Conservation (phyloP, 2,329 filamentous ascomycete species). For the Pestalotiopsis sp. region DNA sequence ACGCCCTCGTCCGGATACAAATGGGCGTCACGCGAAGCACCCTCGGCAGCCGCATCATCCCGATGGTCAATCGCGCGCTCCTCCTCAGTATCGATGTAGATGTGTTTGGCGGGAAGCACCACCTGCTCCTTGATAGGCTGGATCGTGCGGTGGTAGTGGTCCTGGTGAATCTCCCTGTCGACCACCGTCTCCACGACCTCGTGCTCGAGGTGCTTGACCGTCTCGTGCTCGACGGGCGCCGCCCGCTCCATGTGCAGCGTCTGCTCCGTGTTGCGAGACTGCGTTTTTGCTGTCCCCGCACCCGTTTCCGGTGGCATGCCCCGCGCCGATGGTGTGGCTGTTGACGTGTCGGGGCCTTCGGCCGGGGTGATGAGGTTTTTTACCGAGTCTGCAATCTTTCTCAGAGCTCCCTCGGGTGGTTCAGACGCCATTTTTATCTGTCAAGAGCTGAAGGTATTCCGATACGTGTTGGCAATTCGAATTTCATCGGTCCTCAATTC, state of each 20-base stretch:
- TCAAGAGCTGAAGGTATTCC: not conserved
- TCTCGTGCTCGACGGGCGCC: constrained; percentile 2
- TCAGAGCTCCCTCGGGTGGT: not conserved
- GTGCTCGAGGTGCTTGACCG: not conserved
- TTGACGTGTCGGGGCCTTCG: not conserved
- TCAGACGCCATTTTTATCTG: not conserved
- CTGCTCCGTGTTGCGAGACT: not conserved
- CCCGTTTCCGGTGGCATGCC: not conserved
- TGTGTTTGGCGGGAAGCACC: not conserved
- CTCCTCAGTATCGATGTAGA: not conserved
- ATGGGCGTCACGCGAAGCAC: not conserved
- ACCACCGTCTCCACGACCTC: not conserved
- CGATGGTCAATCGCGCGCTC: not conserved
- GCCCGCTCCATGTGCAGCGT: not conserved
- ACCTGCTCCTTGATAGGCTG: constrained; percentile 3
- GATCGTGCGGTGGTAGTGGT: constrained; percentile 4
- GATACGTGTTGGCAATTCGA: not conserved
- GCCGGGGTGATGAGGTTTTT: not conserved
- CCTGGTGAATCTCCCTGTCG: constrained; percentile 6
- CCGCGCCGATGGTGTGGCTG: not conserved
- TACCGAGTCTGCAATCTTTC: not conserved
- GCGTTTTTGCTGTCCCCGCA: not conserved
- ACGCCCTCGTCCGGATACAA: not conserved
- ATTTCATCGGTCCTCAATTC: not conserved
- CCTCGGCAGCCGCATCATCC: not conserved